Base-by-base conservation (phyloP, 1,284 basidiomycete species). In the Ustanciosporium gigantosporum region DNA sequence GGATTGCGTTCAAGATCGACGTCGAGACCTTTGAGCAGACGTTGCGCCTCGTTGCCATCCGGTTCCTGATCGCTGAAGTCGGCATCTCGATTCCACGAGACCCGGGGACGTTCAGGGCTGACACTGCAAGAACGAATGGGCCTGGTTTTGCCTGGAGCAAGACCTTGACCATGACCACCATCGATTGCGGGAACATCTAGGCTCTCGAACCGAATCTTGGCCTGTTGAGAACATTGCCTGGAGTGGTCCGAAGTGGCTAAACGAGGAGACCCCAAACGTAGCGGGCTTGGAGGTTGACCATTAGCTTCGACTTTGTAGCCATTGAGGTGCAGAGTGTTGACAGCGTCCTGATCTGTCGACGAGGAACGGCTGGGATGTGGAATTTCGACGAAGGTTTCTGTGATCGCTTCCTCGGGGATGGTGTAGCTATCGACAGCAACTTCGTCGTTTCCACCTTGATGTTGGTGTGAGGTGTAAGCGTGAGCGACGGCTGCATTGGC, bases 61-160 rank as follows among this genome's bases (percentile, higher is more conserved):
- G n/a, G 15, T 40, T 31, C 4, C 36, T 29, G 19, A 25, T 51
- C 14, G 29, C 21, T 11, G 38, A n/a, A 4, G 45, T 34, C 23
- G 7, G 25, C 23, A 16, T 62, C 48, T n/a, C n/a, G n/a, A 24
- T 56, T 32, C 51, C 51, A 61, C 5, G 58, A 61, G 8, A 61
- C 58, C 25, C 58, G 46, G 11, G 41, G 58, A 25, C 47, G 46
- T 5, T 44, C 51, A 3, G 3, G n/a, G n/a, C n/a, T n/a, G n/a
- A n/a, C n/a, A n/a, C n/a, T n/a, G n/a, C 6, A 5, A 43, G 43
- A 3, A 36, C 43, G 20, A 40, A 14, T 29, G 16, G 25, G 22
- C 20, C 15, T 9, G 37, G 21, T 16, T 25, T 25, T 8, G 22
- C 24, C n/a, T n/a, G n/a, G n/a, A n/a, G n/a, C n/a, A n/a, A n/a